Base-by-base conservation (phyloP, 495 filamentous ascomycete species). In the Saxispiralis lemnorum region DNA sequence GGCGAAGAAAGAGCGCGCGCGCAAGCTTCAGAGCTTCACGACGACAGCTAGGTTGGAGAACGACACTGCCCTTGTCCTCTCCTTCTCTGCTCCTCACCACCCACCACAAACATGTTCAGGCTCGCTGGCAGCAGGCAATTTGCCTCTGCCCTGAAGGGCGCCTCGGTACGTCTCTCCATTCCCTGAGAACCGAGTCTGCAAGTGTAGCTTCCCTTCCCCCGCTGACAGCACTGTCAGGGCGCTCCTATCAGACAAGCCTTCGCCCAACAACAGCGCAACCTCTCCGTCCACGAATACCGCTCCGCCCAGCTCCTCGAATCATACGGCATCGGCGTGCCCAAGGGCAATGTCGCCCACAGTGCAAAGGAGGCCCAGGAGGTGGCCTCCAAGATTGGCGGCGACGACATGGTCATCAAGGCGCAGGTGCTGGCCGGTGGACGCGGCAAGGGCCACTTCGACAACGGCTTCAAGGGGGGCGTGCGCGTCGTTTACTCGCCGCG, bases 341-440 rank as follows among this genome's bases (percentile, higher is more conserved):
- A 79, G 58, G 89, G 89, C 53, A 67, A 79, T 56, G 84, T 88
- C 48, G 89, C 89, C 47, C 75, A 70, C 54, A 78, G 72, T 30
- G 76, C 80, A 15, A 75, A 79, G 55, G 92, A 96, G 66, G 89
- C 89, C 35, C 89, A 95, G 70, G 72, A 73, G 51, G 73, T 94
- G 52, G 89, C 89, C 31, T 87, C 84, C 66, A 66, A 77, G 44
- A 84, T 97, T 58, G 75, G 78, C 53, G 82, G 79, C 54, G 89
- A 93, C 58, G 89, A 97, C 59, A 83, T 95, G 79, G 89, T 97
- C 49, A 95, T 97, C 72, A 97, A 97, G 75, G 89, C 89, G 44
- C 89, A 97, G 70, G 92, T 97, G 39, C 78, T 97, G 35, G 89
- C 89, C 57, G 89, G 89, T 63, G 89, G 89, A 45, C 79, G 89